Evolutionary conservation across 2,329 filamentous ascomycete species (phyloP).

Genomic region (Ophiostoma pallidulum): DNA sequence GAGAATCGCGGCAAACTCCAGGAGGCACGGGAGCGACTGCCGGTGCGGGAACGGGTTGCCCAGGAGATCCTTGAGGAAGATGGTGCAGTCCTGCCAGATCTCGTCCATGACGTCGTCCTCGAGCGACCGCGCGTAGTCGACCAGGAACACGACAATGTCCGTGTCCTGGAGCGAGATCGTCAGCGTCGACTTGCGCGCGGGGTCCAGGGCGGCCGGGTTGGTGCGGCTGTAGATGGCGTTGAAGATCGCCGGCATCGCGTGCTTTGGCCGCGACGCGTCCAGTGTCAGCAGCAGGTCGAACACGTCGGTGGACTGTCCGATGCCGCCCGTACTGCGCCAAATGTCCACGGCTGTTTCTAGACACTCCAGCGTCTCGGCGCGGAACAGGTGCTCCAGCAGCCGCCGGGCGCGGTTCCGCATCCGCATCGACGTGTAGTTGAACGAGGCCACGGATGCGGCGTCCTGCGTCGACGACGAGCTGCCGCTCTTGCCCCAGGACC

Average conservation of each 20-base stretch:
- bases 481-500: slow-evolving; percentile 54
- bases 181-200: slow-evolving; percentile 73
- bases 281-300: slow-evolving; percentile 84
- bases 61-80: slow-evolving; percentile 81
- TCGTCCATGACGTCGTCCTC: slow-evolving; percentile 98
- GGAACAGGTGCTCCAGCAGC: slow-evolving; percentile 85
- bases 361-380: slow-evolving; percentile 85
- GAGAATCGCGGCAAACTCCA: slow-evolving; percentile 82
- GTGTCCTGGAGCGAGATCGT: slow-evolving; percentile 75
- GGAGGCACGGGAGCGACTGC: slow-evolving; percentile 73
- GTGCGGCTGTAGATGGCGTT: slow-evolving; percentile 94
- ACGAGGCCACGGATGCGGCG: slow-evolving; percentile 63
- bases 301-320: slow-evolving; percentile 47
- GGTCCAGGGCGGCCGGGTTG: slow-evolving; percentile 70
- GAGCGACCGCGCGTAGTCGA: slow-evolving; percentile 79
- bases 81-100: slow-evolving; percentile 91
- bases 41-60: slow-evolving; percentile 91
- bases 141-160: slow-evolving; percentile 79
- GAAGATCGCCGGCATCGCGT: slow-evolving; percentile 88
- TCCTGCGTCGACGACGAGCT: slow-evolving; percentile 32
- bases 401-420: slow-evolving; percentile 84
- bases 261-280: slow-evolving; percentile 81
- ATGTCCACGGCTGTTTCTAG: slow-evolving; percentile 82
- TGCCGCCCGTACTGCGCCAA: slow-evolving; percentile 51
- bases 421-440: slow-evolving; percentile 80